Base-by-base conservation (phyloP, 148 eudicot species). In the Polygonum maritimum region DNA sequence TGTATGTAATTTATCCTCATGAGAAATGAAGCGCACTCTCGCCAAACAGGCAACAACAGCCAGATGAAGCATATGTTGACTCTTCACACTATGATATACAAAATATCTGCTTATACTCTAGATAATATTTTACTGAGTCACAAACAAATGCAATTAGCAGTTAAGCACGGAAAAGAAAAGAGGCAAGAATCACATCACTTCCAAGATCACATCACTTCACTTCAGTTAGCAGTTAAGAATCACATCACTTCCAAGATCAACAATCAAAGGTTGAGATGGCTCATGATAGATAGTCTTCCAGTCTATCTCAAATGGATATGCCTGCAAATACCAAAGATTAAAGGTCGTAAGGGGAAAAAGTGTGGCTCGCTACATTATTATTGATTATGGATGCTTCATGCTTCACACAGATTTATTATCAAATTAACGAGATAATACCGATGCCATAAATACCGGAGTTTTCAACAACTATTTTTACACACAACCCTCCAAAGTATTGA, bases 171-270 rank as follows among this genome's bases (percentile, higher is more conserved):
- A 15, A 35, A 36, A 16, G 71, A 63, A 71, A 41, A 71, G 16
- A 39, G 4, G n/a, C 18, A 51, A 31, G 48, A 73, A 78, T 63
- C 15, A 75, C 87, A 87, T 90, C 92, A 79, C 92, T 89, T 79
- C 92, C 92, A 78, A 89, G 75, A 77, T 89, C 93, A 80, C 87
- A 87, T 90, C 92, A 79, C 92, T 89, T 79, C 92, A n/a, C n/a
- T n/a, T n/a, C 5, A 62, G 31, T 0, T 6, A 11, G 14, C 14
- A 47, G 49, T 47, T 31, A 67, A 35, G n/a, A 73, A 78, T 63
- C 15, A 75, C 87, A 87, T 90, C 92, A 79, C 92, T 89, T 79
- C 92, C 92, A 78, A 89, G 75, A 77, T 89, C 93, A 80, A 89
- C 91, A 31, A 83, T 83, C 80, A 89, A 79, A 62, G 88, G 88